Base-by-base conservation (phyloP, 495 filamentous ascomycete genomes). In the Emericellopsis terricola region DNA sequence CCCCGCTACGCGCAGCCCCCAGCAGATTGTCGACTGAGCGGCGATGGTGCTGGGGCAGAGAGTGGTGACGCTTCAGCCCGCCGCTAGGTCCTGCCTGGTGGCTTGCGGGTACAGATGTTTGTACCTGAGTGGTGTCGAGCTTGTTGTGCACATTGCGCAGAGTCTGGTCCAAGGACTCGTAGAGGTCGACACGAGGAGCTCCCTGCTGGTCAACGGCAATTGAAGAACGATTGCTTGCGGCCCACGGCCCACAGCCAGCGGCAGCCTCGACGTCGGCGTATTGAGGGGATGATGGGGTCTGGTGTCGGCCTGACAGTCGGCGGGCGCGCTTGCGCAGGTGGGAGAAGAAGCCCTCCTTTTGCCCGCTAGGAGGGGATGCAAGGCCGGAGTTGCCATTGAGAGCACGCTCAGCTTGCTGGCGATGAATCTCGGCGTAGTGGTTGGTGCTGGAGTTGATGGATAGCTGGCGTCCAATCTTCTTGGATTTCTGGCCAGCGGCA, bases 261-360 rank as follows among this genome's bases (percentile, higher is more conserved):
- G 85, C 85, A 28, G 85, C 81, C 47, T 96, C 91, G 29, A 94
- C 57, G 47, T 94, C 86, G 41, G 94, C 86, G 30, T 68, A 62
- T 14, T 64, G 69, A 8, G 82, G 70, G 19, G 81, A 79, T 34
- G 74, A 65, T 14, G 77, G 73, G 17, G 71, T 67, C 52, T 87
- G 81, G 46, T 87, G 80, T 16, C 83, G 75, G 21, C 89, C 91
- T 20, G 91, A 99, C 17, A 99, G 71, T 43, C 91, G 68, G 41
- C 91, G 73, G 6, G 91, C 91, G 16, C 85, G 75, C 54, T 99
- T 99, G 27, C 91, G 73, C 4, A 99, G 67, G 45, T 99, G 91
- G 6, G 91, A 94, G 55, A 97, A 96, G 59, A 94, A 96, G 52
- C 87, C 79, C 49, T 96, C 89, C 45, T 87, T 86, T 21, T 81